Evolutionary conservation across 2,329 filamentous ascomycete genomes (phyloP).

Genomic region (Botryotinia narcissicola): DNA sequence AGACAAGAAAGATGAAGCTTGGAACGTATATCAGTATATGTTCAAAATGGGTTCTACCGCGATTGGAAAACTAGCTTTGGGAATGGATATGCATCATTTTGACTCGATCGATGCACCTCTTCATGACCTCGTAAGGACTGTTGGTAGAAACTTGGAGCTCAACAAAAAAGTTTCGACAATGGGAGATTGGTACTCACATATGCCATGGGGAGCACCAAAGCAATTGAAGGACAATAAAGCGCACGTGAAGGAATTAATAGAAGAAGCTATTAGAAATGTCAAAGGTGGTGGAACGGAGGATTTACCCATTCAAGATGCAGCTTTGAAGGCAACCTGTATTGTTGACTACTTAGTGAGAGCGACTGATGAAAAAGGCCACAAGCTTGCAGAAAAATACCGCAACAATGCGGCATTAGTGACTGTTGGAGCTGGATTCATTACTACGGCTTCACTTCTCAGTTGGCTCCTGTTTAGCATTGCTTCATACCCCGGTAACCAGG

Average conservation of each 20-base stretch:
- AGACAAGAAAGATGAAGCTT: slow-evolving; percentile 34
- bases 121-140: slow-evolving; percentile 42
- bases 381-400: slow-evolving; percentile 42
- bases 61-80: slow-evolving; percentile 46
- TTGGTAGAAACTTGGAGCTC: slow-evolving; percentile 43
- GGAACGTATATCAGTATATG: slow-evolving; percentile 52
- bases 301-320: slow-evolving; percentile 41
- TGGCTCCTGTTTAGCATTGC: slow-evolving; percentile 47
- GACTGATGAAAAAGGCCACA: slow-evolving; percentile 44
- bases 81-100: slow-evolving; percentile 48
- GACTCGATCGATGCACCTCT: slow-evolving; percentile 40
- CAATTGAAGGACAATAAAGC: slow-evolving; percentile 26
- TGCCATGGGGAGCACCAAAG: slow-evolving; percentile 48
- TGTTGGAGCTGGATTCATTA: slow-evolving; percentile 48
- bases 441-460: slow-evolving; percentile 46
- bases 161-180: slow-evolving; percentile 48
- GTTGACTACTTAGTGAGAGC: slow-evolving; percentile 41
- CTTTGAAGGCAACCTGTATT: slow-evolving; percentile 39
- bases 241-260: slow-evolving; percentile 42
- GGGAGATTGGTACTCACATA: slow-evolving; percentile 45
- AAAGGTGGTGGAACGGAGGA: slow-evolving; percentile 39
- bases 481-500: slow-evolving; percentile 46
- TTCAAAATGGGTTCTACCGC: slow-evolving; percentile 46
- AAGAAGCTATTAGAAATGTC: slow-evolving; percentile 38
- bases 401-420: slow-evolving; percentile 40